Percentiles rank a stretch among this genome's conserved stretches.
Evolutionary conservation across 345 rosid genomes (phyloP).

Genomic region (Eucalyptus microcorys): DNA sequence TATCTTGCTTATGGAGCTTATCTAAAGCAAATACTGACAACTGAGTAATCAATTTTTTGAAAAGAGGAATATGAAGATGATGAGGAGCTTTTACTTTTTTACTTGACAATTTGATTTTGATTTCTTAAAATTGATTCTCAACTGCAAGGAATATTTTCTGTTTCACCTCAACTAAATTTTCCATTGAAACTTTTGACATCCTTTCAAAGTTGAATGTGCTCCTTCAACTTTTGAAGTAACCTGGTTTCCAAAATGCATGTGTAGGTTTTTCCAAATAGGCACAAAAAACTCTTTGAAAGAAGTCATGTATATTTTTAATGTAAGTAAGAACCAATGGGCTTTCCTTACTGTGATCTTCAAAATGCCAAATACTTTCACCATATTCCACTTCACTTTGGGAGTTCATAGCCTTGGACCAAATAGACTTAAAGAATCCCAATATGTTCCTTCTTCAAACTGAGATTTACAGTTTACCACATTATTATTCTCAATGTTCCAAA

Average conservation of each 20-base stretch:
- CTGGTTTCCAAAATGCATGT: not conserved
- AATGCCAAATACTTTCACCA: not conserved
- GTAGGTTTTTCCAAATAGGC: not conserved
- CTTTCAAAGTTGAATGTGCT: not conserved
- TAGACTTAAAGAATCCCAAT: not conserved
- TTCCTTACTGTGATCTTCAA: not conserved
- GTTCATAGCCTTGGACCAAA: not conserved
- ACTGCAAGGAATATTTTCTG: rapidly evolving
- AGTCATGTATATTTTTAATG: not conserved
- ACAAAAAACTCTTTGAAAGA: not conserved
- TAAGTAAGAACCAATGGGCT: not conserved
- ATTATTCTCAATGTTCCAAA: not conserved
- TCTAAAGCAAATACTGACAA: not conserved
- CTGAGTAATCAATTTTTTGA: not conserved
- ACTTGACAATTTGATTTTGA: not conserved
- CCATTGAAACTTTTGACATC: not conserved
- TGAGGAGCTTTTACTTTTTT: not conserved
- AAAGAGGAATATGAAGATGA: not conserved
- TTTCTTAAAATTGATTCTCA: not conserved
- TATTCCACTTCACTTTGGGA: not conserved
- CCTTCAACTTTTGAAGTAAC: not conserved
- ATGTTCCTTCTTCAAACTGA: not conserved
- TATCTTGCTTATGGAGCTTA: not conserved
- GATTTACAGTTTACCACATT: not conserved
- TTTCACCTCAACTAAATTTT: not conserved